Conservation (phyloP, 202 grass and related monocot species). For the Carex sylvatica region DNA sequence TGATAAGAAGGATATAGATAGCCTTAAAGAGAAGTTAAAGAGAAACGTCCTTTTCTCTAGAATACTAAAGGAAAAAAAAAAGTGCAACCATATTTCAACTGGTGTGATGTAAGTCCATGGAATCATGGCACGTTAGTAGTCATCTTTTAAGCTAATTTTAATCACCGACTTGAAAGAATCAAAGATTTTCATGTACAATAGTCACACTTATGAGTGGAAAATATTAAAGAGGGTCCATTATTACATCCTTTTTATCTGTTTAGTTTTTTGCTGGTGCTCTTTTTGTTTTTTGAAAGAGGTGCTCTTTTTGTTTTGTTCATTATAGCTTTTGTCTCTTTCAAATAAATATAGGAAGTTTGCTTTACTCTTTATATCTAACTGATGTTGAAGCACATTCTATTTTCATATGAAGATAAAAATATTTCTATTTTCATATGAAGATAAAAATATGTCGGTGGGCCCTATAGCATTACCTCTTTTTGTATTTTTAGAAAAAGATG, state of each 20-base stretch:
- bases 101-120: neutral
- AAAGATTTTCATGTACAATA: neutral
- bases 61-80: slow-evolving; percentile 7
- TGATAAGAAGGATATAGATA: neutral
- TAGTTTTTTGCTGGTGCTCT: neutral
- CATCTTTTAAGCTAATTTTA: slow-evolving; percentile 8
- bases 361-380: slow-evolving; percentile 21
- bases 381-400: neutral
- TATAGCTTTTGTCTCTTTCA: slow-evolving; percentile 26
- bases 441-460: slow-evolving; percentile 10
- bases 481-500: neutral
- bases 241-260: neutral
- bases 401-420: slow-evolving; percentile 11
- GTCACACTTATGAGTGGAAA: slow-evolving; percentile 21
- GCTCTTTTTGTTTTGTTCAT: slow-evolving; percentile 17
- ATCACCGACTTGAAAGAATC: slow-evolving; percentile 24
- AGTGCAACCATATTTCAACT: slow-evolving; percentile 7
- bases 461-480: neutral
- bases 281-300: slow-evolving; percentile 1
- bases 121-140: slow-evolving; percentile 26
- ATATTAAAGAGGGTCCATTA: slow-evolving; percentile 1
- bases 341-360: slow-evolving; percentile 6
- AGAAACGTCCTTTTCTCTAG: neutral
- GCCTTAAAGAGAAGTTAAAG: slow-evolving; percentile 11
- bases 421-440: slow-evolving; percentile 3